Percentiles rank a stretch among this genome's conserved stretches.
phyloP scores from a whole-genome alignment of 345 rosid species.

The Zanthoxylum bungeanum region DNA sequence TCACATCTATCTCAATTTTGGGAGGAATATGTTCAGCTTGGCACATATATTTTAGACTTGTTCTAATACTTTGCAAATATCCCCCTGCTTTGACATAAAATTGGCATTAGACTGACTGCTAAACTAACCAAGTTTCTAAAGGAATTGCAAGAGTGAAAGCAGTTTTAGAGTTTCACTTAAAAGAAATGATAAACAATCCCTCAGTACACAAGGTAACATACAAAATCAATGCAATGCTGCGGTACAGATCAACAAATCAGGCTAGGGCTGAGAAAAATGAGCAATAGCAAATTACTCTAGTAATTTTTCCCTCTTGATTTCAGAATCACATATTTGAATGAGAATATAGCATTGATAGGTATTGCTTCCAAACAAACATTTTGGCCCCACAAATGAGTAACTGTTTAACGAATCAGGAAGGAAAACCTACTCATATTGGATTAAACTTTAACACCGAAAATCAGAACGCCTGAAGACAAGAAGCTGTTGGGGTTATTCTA shows the following conservation, averaged over 20 bases:
- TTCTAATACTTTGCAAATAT: conserved; percentile 45
- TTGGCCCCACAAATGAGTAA: background rate
- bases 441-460: background rate
- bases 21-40: conserved; percentile 78
- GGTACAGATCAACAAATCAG: background rate
- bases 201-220: background rate
- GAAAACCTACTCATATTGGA: background rate
- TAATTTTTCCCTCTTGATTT: background rate
- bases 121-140: background rate
- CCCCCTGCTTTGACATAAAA: conserved; percentile 56
- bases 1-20: conserved; percentile 79
- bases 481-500: background rate
- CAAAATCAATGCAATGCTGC: background rate
- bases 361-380: background rate
- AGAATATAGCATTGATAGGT: background rate
- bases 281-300: background rate
- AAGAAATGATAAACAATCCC: background rate
- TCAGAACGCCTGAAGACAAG: background rate
- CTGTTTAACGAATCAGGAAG: background rate
- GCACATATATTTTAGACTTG: conserved; percentile 48
- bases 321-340: background rate
- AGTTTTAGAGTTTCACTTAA: background rate
- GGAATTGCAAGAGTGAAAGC: background rate
- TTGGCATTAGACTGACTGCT: background rate
- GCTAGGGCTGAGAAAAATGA: background rate